Base-by-base conservation (phyloP, 768 basidiomycete species). In the Rhodocollybia butyracea region DNA sequence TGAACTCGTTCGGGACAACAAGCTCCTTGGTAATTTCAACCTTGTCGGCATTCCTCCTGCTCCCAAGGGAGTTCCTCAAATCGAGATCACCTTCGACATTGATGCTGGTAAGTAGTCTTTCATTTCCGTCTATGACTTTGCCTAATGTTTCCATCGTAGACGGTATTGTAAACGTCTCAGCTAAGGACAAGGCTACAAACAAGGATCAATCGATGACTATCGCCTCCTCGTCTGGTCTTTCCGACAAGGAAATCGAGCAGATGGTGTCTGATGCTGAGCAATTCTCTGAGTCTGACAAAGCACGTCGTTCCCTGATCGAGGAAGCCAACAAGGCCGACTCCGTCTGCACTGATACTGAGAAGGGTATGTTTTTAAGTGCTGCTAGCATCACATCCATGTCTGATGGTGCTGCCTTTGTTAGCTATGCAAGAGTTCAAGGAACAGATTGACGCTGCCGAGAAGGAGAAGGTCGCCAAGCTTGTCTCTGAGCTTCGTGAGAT, bases 11-110 rank as follows among this genome's bases (percentile, higher is more conserved):
- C 82, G 91, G 54, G 97, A 98, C 78, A 98, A 98, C 86, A 99
- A 98, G 76, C 76, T 98, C 6, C 88, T 99, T 56, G 97, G 97
- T 59, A 96, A 98, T 80, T 99, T 99, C 88, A 97, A 98, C 76
- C 90, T 99, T 58, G 93, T 95, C 57, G 97, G 96, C 50, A 94
- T 99, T 56, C 96, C 97, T 47, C 90, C 89, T 41, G 86, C 87
- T 34, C 86, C 86, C 61, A 88, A 88, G 73, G 86, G 86, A 68
- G 84, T 91, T 56, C 89, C 90, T 61, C 89, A 91, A 69, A 89
- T 93, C 57, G 86, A 89, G 67, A 91, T 92, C 70, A 89, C 88
- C 57, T 91, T 99, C 68, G 97, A 98, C 73, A 99, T 99, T 57
- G 96, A 98, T 68, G 95, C 94, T 62, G 91, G 89, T 86, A 64